These are phyloP conservation scores for Mycena chlorophos DNA, from an alignment of 768 basidiomycete genomes.

Conservation along the genomic window DNA sequence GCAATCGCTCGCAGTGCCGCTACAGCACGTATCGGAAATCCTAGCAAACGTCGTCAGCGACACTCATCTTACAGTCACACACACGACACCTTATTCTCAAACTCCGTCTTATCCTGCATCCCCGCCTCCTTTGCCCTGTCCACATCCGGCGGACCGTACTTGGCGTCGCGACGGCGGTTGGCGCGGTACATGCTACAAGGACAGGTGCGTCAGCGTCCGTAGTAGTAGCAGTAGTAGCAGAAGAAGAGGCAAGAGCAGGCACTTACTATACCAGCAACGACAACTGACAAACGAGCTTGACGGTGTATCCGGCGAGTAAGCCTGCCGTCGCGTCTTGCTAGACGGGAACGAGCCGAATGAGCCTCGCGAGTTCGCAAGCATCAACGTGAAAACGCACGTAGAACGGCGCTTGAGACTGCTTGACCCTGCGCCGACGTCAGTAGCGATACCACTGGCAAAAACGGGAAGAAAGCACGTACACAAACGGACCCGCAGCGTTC, in stretches of 20 bases:
- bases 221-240: not conserved
- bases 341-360: not conserved
- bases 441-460: not conserved
- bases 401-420: conserved; percentile 21
- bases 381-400: conserved; percentile 3
- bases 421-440: conserved; percentile 6
- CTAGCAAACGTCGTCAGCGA: not conserved
- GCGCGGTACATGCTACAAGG: conserved; percentile 16
- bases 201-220: not conserved
- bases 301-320: conserved; percentile 20
- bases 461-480: conserved; percentile 5
- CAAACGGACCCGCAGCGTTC: conserved; percentile 23
- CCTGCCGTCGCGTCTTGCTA: conserved; percentile 21
- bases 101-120: conserved; percentile 27
- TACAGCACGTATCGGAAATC: conserved; percentile 21
- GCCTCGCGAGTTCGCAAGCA: not conserved
- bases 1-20: too few relatives aligned
- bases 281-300: conserved; percentile 23
- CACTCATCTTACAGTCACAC: not conserved
- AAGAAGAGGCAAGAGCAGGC: not conserved
- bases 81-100: conserved; percentile 18
- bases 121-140: conserved; percentile 22
- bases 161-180: conserved; percentile 17
- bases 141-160: conserved; percentile 19
- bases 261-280: conserved; percentile 14